Conservation (phyloP, 2,329 filamentous ascomycete species). For the Metarhizium brunneum region DNA sequence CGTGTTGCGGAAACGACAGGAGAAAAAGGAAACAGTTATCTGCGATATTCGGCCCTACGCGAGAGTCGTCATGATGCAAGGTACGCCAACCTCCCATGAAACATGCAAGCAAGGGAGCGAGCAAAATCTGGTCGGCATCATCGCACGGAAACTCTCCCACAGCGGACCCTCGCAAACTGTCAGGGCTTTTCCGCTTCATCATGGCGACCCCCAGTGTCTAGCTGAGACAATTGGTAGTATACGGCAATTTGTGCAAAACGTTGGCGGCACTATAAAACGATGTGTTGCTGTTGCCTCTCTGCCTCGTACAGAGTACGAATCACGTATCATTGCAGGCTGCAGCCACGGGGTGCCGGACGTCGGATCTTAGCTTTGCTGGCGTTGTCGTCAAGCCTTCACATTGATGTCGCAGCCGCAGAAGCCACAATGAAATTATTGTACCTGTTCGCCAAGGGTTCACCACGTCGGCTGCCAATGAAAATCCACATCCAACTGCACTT, state of each 20-base stretch:
- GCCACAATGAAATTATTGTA: neutral
- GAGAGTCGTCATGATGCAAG: constrained; percentile 2
- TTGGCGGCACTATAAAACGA: no score
- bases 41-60: neutral
- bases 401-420: neutral
- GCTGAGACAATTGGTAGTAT: neutral
- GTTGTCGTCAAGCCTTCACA: neutral
- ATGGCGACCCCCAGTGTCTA: neutral
- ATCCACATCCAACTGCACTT: neutral
- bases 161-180: neutral
- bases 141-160: neutral
- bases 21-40: neutral
- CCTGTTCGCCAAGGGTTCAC: neutral
- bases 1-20: no score
- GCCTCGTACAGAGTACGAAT: neutral
- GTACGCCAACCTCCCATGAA: constrained; percentile 1
- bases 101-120: constrained; percentile 2
- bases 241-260: no score
- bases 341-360: neutral
- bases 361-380: neutral
- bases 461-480: neutral
- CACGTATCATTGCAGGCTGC: neutral
- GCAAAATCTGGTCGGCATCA: neutral
- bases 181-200: neutral
- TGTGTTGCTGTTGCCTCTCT: neutral